A percentile compares a stretch with the other conserved stretches of the same genome.
Conservation (phyloP, 345 rosid genomes). For the Syzygium grande region DNA sequence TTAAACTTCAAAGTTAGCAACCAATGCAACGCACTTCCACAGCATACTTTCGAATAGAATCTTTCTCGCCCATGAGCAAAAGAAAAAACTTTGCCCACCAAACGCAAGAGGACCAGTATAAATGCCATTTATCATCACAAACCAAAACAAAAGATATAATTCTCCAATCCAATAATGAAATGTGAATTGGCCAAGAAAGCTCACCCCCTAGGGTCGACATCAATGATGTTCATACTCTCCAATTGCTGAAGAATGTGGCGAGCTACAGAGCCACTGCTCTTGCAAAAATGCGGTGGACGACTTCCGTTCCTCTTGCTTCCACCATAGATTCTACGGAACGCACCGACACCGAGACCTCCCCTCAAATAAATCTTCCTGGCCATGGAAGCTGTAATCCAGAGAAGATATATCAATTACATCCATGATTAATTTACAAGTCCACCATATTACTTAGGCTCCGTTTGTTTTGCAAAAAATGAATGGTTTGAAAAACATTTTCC, state of each 20-base stretch:
- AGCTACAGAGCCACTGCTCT: slow-evolving; percentile 41
- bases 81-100: not conserved
- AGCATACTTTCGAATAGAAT: not conserved
- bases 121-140: not conserved
- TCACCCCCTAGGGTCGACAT: slow-evolving; percentile 21
- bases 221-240: slow-evolving; percentile 30
- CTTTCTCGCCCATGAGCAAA: not conserved
- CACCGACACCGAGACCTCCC: slow-evolving; percentile 43
- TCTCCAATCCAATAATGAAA: not conserved
- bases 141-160: not conserved
- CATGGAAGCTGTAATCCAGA: slow-evolving; percentile 27
- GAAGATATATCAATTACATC: not conserved
- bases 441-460: not conserved
- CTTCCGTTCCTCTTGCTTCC: slow-evolving; percentile 43
- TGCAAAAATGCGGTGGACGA: slow-evolving; percentile 37
- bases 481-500: too few relatives aligned
- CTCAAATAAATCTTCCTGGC: slow-evolving; percentile 41
- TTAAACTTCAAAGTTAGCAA: not conserved
- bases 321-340: slow-evolving; percentile 32
- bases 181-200: not conserved
- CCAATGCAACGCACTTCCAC: not conserved
- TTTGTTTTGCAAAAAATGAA: too few relatives aligned
- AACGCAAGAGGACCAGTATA: not conserved
- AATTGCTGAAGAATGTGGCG: slow-evolving; percentile 45
- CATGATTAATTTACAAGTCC: not conserved